Evolutionary conservation across 164 flowering plant genomes (phyloP).

Genomic region (Brasenia schreberi): DNA sequence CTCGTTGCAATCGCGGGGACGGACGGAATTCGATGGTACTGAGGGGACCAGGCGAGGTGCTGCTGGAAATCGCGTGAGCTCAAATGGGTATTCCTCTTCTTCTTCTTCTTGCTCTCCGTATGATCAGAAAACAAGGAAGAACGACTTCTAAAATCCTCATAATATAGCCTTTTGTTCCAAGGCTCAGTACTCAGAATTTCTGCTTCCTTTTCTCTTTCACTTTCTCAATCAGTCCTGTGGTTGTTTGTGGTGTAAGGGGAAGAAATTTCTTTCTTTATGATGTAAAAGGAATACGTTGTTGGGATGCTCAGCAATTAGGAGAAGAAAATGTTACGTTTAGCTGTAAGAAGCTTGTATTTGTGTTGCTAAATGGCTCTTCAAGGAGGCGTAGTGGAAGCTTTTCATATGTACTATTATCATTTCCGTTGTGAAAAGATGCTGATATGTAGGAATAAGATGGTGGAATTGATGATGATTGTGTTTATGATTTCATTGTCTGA

Average conservation of each 20-base stretch:
- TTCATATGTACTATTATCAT: not conserved
- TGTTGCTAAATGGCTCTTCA: not conserved
- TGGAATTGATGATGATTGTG: too few species aligned
- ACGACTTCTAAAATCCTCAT: not conserved
- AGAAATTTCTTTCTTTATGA: not conserved
- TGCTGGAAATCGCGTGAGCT: conserved; percentile 34
- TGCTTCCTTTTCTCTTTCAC: not conserved
- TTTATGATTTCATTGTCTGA: too few species aligned
- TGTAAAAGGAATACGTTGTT: not conserved
- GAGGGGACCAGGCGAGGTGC: conserved; percentile 33
- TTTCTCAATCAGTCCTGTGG: not conserved
- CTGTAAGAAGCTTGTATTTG: not conserved
- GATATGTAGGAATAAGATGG: too few species aligned
- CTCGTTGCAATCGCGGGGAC: conserved; percentile 28
- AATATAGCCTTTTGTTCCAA: not conserved
- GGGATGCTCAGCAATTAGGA: not conserved
- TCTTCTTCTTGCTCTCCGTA: conserved; percentile 5
- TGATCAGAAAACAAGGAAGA: not conserved
- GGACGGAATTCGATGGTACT: conserved; percentile 15
- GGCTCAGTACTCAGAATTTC: not conserved
- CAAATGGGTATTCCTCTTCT: conserved; percentile 23
- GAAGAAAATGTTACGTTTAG: not conserved
- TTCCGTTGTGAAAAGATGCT: not conserved
- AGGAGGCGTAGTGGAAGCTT: not conserved
- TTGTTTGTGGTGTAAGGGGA: not conserved